A percentile compares a stretch with the other conserved stretches of the same genome.
These are phyloP conservation scores for Trichosporon sp. DNA, from an alignment of 1,284 basidiomycete species.

Conservation along the genomic window DNA sequence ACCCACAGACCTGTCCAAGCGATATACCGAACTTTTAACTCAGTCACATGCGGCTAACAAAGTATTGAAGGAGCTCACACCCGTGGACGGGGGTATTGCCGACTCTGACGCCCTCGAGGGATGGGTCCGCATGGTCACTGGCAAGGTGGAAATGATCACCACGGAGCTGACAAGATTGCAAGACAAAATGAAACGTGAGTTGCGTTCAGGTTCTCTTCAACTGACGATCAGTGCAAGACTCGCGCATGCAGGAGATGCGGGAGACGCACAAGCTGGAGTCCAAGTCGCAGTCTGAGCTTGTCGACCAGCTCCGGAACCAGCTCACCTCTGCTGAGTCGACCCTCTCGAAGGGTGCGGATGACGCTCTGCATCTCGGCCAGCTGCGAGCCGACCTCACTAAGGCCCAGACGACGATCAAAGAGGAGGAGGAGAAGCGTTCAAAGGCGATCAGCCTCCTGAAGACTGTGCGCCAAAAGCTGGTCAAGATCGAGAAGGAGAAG, in stretches of 20 bases:
- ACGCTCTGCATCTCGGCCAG: conserved; percentile 57
- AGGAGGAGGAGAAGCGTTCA: conserved; percentile 92
- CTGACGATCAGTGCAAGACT: conserved; percentile 65
- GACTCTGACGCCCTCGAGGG: conserved; percentile 67
- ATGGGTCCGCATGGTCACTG: conserved; percentile 63
- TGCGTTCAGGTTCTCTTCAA: neutral
- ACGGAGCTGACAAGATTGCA: conserved; percentile 66
- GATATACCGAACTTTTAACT: conserved; percentile 30
- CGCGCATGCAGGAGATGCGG: conserved; percentile 72
- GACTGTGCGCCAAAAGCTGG: conserved; percentile 83
- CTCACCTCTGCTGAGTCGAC: conserved; percentile 65
- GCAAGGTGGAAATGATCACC: conserved; percentile 63
- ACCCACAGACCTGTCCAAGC: conserved; percentile 32
- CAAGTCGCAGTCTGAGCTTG: conserved; percentile 66
- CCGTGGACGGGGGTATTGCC: conserved; percentile 60
- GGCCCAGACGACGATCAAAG: conserved; percentile 63
- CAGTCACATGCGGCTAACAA: conserved; percentile 58
- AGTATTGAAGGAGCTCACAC: conserved; percentile 67
- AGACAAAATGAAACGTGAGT: conserved; percentile 65
- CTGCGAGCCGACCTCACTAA: conserved; percentile 62
- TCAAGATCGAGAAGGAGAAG: conserved; percentile 86
- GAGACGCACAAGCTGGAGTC: conserved; percentile 75
- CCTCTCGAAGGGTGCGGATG: conserved; percentile 48
- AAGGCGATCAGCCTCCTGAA: conserved; percentile 86
- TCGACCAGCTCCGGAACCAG: conserved; percentile 65